Evolutionary conservation across 2,329 filamentous ascomycete species (phyloP).

Genomic region (Fusarium metavorans): DNA sequence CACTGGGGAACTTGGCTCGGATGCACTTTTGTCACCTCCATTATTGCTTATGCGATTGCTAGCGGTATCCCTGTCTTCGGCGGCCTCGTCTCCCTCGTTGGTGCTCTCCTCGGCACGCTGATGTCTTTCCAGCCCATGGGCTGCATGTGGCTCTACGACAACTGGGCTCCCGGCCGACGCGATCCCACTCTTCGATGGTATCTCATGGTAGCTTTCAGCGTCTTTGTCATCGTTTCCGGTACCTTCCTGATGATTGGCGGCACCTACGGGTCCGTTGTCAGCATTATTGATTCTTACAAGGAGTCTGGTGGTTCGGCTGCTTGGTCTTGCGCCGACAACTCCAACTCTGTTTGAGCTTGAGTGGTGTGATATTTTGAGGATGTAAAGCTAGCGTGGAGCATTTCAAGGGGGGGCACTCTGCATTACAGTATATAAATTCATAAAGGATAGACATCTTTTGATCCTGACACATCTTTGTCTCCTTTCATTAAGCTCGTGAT

Average conservation of each 20-base stretch:
- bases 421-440: not conserved
- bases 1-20: slow-evolving; percentile 50
- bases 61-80: slow-evolving; percentile 43
- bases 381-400: slow-evolving; percentile 2
- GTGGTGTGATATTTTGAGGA: not conserved
- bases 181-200: slow-evolving; percentile 23
- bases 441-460: not conserved
- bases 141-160: slow-evolving; percentile 47
- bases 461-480: not conserved
- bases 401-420: not conserved
- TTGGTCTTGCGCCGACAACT: slow-evolving; percentile 59
- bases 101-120: slow-evolving; percentile 46
- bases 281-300: slow-evolving; percentile 50
- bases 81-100: slow-evolving; percentile 45
- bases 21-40: slow-evolving; percentile 41
- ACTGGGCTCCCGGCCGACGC: slow-evolving; percentile 37
- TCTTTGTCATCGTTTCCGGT: slow-evolving; percentile 34
- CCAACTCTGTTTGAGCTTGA: slow-evolving; percentile 41
- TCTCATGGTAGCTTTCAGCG: slow-evolving; percentile 28
- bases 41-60: slow-evolving; percentile 46
- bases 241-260: slow-evolving; percentile 58
- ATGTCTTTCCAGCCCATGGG: slow-evolving; percentile 48
- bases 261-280: slow-evolving; percentile 58
- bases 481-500: not conserved
- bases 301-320: slow-evolving; percentile 51